These are phyloP conservation scores for Apiospora marii DNA, from an alignment of 2,329 filamentous ascomycete species.

Conservation along the genomic window DNA sequence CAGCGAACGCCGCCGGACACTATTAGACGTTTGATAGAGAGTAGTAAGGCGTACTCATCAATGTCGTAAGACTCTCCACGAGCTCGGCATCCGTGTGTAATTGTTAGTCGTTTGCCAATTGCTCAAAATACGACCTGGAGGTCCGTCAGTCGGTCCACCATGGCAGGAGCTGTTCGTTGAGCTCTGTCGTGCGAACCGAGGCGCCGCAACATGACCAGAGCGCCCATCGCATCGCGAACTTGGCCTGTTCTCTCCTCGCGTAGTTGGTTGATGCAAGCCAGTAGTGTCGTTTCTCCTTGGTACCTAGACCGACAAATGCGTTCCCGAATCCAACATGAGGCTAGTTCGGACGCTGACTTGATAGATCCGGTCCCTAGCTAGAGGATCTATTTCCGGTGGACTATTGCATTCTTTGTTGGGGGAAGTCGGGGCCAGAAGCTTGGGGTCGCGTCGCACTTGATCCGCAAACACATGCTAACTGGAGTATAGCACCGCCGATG, in stretches of 20 bases:
- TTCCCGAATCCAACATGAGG: background rate
- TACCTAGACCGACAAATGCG: background rate
- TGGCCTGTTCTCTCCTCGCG: background rate
- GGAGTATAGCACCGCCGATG: conserved; percentile 14
- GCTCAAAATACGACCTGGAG: background rate
- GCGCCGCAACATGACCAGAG: conserved; percentile 3
- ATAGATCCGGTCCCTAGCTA: background rate
- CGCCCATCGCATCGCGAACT: background rate
- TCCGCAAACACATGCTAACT: conserved; percentile 11
- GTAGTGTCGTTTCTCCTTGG: background rate
- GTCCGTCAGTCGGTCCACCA: background rate
- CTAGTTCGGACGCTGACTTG: background rate
- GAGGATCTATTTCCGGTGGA: background rate
- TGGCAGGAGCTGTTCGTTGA: background rate
- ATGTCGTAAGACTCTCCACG: background rate
- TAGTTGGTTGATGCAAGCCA: conserved; percentile 7
- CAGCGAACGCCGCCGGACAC: background rate
- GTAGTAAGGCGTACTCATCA: background rate
- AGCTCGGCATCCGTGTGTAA: conserved; percentile 7
- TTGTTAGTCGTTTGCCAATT: background rate
- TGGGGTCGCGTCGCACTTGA: conserved; percentile 14
- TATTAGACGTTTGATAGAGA: background rate
- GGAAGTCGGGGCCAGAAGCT: background rate
- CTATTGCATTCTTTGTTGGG: background rate
- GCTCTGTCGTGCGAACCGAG: background rate